A percentile compares a stretch with the other conserved stretches of the same genome.
Conservation (phyloP, 139 green algal species). For the Haematococcus sp. region DNA sequence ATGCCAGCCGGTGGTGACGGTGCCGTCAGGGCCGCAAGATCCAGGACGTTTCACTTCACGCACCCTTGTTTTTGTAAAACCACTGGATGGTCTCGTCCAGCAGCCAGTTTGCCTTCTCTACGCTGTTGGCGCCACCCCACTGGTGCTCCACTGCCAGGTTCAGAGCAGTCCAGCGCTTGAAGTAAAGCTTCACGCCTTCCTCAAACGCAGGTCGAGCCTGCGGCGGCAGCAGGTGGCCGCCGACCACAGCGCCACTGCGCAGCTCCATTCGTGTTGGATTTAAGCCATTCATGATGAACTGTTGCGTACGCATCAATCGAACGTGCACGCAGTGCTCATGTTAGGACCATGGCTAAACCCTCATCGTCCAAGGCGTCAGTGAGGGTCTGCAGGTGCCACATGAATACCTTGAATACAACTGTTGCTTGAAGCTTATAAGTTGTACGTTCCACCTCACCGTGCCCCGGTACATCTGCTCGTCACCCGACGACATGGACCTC, state of each 20-base stretch:
- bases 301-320: no score
- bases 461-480: no score
- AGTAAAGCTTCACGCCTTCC: slow-evolving; percentile 65
- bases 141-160: slow-evolving; percentile 82
- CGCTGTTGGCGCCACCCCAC: slow-evolving; percentile 78
- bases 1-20: not conserved
- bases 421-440: no score
- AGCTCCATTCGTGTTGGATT: slow-evolving; percentile 47
- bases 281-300: not conserved
- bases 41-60: no score
- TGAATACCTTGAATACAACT: no score
- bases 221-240: slow-evolving; percentile 24
- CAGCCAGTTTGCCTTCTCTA: slow-evolving; percentile 72
- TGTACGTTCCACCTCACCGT: no score
- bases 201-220: slow-evolving; percentile 59
- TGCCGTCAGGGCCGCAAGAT: not conserved
- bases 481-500: no score
- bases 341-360: no score
- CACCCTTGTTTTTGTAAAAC: slow-evolving; percentile 82
- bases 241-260: slow-evolving; percentile 46
- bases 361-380: no score
- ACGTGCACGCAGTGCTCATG: no score
- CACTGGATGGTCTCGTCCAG: slow-evolving; percentile 75
- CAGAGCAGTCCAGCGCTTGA: slow-evolving; percentile 85
- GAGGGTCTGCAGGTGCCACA: no score